Evolutionary conservation across 163 green algal species (phyloP).

Genomic region (Chloroidium sp.): DNA sequence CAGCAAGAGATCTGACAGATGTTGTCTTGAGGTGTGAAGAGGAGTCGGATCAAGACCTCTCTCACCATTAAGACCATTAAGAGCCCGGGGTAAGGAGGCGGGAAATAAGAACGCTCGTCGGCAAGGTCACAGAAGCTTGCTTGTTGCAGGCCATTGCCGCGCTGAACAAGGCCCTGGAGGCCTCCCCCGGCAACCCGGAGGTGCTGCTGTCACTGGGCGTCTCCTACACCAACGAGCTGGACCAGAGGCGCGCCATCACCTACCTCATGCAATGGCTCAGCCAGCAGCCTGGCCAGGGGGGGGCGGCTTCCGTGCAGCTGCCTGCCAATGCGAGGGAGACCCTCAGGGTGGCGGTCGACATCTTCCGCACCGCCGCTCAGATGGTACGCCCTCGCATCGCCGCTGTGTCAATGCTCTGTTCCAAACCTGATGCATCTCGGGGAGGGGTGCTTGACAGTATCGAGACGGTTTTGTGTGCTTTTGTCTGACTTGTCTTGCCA

Average conservation of each 20-base stretch:
- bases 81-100: too few species aligned
- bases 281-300: conserved; percentile 40
- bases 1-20: too few species aligned
- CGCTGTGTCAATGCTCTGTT: not conserved
- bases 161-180: conserved; percentile 63
- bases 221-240: conserved; percentile 94
- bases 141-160: conserved; percentile 79
- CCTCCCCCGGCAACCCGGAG: conserved; percentile 71
- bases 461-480: not conserved
- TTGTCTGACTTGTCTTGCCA: not conserved
- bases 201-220: conserved; percentile 91
- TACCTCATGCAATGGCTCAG: conserved; percentile 57
- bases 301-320: conserved; percentile 10
- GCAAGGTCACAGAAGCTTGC: not conserved
- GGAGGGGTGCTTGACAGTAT: too few species aligned
- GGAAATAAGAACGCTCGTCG: too few species aligned
- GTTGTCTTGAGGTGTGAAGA: too few species aligned
- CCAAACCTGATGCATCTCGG: not conserved
- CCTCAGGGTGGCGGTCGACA: conserved; percentile 30
- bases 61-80: too few species aligned
- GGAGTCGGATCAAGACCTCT: too few species aligned
- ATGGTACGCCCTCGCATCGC: not conserved
- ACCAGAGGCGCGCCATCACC: conserved; percentile 53
- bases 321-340: conserved; percentile 51
- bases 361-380: not conserved